Percentiles rank a stretch among this genome's conserved stretches.
These are phyloP conservation scores for Volvox reticuliferus DNA, from an alignment of 139 green algal genomes.

Conservation along the genomic window DNA sequence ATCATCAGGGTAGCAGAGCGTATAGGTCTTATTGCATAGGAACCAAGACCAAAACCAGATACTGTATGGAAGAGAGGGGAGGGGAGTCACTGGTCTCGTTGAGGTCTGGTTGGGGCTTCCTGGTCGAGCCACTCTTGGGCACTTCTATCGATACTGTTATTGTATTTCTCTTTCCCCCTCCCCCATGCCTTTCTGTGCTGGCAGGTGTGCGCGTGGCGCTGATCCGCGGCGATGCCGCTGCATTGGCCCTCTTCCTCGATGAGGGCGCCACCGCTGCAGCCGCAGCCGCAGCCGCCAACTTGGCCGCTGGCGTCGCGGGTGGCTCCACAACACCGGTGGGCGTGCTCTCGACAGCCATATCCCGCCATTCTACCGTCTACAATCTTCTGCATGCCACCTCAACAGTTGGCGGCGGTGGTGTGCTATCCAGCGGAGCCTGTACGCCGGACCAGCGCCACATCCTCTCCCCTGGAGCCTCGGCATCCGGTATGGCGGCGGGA, in stretches of 20 bases:
- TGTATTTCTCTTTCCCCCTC: no score
- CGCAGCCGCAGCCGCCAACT: background rate
- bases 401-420: background rate
- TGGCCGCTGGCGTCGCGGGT: background rate
- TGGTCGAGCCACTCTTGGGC: no score
- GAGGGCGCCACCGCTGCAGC: constrained; percentile 7
- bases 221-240: constrained; percentile 17
- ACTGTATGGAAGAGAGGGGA: no score
- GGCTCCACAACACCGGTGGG: constrained; percentile 1
- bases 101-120: no score
- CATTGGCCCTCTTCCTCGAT: constrained; percentile 30
- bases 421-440: background rate
- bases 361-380: constrained; percentile 1
- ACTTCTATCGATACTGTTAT: no score
- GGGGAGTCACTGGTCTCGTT: no score
- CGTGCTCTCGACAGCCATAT: constrained; percentile 3
- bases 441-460: background rate
- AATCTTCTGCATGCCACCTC: background rate
- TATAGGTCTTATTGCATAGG: no score
- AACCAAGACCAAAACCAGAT: no score
- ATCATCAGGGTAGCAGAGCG: no score
- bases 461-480: background rate
- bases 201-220: constrained; percentile 29
- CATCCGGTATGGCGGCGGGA: background rate
- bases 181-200: background rate